These are phyloP conservation scores for Candida tropicalis DNA, from an alignment of 1,139 yeast species.

Conservation along the genomic window DNA sequence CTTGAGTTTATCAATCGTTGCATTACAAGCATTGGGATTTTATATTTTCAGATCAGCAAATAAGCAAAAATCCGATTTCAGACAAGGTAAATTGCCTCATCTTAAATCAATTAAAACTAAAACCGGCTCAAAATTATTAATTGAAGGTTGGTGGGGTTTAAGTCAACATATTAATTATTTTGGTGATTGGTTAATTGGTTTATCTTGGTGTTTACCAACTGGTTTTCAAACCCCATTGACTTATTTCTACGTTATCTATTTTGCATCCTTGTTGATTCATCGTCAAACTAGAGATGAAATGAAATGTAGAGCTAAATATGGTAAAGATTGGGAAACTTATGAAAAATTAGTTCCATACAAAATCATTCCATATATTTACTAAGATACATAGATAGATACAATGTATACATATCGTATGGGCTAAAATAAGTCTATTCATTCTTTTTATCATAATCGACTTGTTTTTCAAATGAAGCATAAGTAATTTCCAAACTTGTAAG, in stretches of 20 bases:
- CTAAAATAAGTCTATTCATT: conserved; percentile 44
- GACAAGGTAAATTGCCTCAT: conserved; percentile 70
- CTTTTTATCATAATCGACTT: conserved; percentile 64
- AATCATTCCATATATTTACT: conserved; percentile 87
- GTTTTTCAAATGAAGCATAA: conserved; percentile 73
- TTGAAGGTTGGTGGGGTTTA: conserved; percentile 95
- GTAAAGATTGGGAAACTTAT: conserved; percentile 82
- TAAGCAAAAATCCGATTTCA: conserved; percentile 81
- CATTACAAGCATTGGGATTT: conserved; percentile 62
- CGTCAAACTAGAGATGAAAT: conserved; percentile 91
- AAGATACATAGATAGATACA: conserved; percentile 15
- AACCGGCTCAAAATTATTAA: conserved; percentile 77
- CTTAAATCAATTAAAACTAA: conserved; percentile 67
- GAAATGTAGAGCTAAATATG: conserved; percentile 85
- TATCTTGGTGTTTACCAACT: conserved; percentile 92
- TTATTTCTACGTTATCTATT: conserved; percentile 83
- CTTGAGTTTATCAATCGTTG: conserved; percentile 36
- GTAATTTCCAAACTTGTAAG: conserved; percentile 63
- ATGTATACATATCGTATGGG: not conserved
- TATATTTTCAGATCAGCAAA: conserved; percentile 84
- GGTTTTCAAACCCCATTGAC: conserved; percentile 82
- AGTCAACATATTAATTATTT: conserved; percentile 93
- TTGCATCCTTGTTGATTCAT: conserved; percentile 79
- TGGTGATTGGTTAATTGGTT: conserved; percentile 93
- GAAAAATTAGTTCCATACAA: conserved; percentile 81